phyloP scores from a whole-genome alignment of 73 alveolate species.

The Stentor roeselii region DNA sequence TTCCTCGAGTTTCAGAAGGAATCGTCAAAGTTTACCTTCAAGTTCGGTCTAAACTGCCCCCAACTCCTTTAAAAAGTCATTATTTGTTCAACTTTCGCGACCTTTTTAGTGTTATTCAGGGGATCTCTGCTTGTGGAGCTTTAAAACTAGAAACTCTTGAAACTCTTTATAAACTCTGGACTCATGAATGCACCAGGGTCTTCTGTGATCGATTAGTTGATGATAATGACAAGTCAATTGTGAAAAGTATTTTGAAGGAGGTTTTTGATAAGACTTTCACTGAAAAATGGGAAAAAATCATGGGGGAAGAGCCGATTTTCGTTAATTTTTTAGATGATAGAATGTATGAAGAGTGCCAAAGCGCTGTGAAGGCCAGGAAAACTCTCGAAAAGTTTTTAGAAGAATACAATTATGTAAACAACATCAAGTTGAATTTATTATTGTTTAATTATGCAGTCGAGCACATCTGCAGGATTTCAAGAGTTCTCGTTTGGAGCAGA shows the following conservation, averaged over 20 bases:
- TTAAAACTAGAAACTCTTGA: slow-evolving; percentile 40
- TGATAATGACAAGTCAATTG: slow-evolving; percentile 91
- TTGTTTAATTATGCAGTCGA: slow-evolving; percentile 24
- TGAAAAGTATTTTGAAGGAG: slow-evolving; percentile 64
- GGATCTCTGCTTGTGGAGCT: slow-evolving; percentile 38
- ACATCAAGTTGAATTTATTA: slow-evolving; percentile 60
- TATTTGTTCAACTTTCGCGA: slow-evolving; percentile 97
- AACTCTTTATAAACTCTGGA: slow-evolving; percentile 90
- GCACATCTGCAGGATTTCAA: slow-evolving; percentile 11
- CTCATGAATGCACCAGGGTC: slow-evolving; percentile 98
- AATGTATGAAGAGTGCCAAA: slow-evolving; percentile 22
- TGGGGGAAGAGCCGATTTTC: background rate
- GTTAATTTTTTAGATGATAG: slow-evolving; percentile 31
- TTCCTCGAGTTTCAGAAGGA: slow-evolving; percentile 54
- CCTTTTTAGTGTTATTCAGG: slow-evolving; percentile 86
- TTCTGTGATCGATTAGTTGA: slow-evolving; percentile 97
- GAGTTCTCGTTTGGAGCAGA: slow-evolving; percentile 83
- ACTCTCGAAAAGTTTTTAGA: slow-evolving; percentile 23
- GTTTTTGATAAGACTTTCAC: slow-evolving; percentile 17
- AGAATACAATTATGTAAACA: slow-evolving; percentile 29
- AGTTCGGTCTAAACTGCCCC: slow-evolving; percentile 76
- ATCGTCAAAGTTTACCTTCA: slow-evolving; percentile 74
- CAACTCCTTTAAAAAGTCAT: slow-evolving; percentile 97
- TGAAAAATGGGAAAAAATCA: background rate
- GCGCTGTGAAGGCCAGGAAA: background rate